Base-by-base conservation (phyloP, 306 rosid genomes). In the Lathyrus oleraceus region DNA sequence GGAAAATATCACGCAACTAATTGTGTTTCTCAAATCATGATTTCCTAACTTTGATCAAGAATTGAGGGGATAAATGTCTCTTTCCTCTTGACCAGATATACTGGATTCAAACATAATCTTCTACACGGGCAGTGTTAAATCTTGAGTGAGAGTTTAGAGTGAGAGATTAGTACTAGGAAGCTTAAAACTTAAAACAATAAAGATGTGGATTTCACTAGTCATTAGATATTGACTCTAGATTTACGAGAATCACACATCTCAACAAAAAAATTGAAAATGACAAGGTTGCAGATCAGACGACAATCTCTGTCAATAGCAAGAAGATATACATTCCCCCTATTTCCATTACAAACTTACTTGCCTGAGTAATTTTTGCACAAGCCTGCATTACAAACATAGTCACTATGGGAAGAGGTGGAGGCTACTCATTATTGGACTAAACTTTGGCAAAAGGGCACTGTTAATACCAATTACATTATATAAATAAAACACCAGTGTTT, bases 341-440 rank as follows among this genome's bases (percentile, higher is more conserved):
- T 54, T 11, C 61, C 35, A 23, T 54, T 54, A 54, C 61, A 54
- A 54, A 54, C 35, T 19, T 10, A 23, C 15, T 11, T 54, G 61
- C n/a, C 30, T 54, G 61, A 54, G 5, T 5, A 21, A 10, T 53
- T 30, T 49, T 54, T 23, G 35, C 61, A 21, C 35, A 54, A 54
- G 23, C 35, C 35, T 54, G 35, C 35, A 23, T 23, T 54, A 54
- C 15, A 20, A 52, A 52, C 61, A 53, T 10, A 53, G 15, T 54
- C 61, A 12, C 61, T 23, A 54, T 21, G 35, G 61, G 16, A 23
- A 16, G 16, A 20, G 14, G 54, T 15, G 11, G 32, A 54, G 3
- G 35, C 17, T 71, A 20, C 27, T 65, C 8, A 23, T 67, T 61
- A 67, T 73, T 78, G 60, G 8, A 36, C 25, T 23, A 73, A 36